Evolutionary conservation across 2,329 filamentous ascomycete species (phyloP).

Genomic region (Seiridium unicorne): DNA sequence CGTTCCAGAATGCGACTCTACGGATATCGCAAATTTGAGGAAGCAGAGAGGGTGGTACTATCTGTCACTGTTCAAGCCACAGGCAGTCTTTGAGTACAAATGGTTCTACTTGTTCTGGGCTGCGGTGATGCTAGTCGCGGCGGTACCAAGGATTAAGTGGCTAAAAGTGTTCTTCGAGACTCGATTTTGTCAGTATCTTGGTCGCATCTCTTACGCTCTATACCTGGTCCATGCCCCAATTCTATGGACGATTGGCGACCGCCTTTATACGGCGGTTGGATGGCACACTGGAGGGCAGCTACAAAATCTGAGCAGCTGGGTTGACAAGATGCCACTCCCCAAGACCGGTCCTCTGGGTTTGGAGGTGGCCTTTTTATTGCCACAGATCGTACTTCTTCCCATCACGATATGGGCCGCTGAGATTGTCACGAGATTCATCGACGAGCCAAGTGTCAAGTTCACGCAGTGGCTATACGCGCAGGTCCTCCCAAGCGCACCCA

Average conservation of each 20-base stretch:
- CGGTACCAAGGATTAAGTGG: constrained; percentile 55
- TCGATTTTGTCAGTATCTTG: constrained; percentile 59
- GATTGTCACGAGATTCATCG: constrained; percentile 52
- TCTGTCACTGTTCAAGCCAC: constrained; percentile 60
- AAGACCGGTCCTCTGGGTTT: constrained; percentile 57
- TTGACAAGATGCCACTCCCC: constrained; percentile 53
- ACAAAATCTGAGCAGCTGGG: constrained; percentile 54
- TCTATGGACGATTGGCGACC: constrained; percentile 58
- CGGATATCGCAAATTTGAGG: constrained; percentile 46
- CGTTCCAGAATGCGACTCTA: constrained; percentile 48
- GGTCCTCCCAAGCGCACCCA: constrained; percentile 27
- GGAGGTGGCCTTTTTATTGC: constrained; percentile 57
- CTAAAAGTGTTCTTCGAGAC: constrained; percentile 59
- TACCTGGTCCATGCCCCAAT: constrained; percentile 66
- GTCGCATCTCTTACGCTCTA: constrained; percentile 59
- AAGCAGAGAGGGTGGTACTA: constrained; percentile 60
- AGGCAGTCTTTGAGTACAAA: constrained; percentile 64
- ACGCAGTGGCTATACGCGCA: constrained; percentile 55
- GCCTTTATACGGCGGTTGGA: constrained; percentile 61
- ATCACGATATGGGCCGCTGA: constrained; percentile 59
- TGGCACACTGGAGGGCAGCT: constrained; percentile 48
- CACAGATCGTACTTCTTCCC: constrained; percentile 60
- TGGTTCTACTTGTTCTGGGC: constrained; percentile 69
- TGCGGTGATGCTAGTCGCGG: constrained; percentile 53
- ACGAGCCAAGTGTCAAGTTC: constrained; percentile 60